Evolutionary conservation across 331 rosid genomes (phyloP).

Genomic region (Malus hybrid): DNA sequence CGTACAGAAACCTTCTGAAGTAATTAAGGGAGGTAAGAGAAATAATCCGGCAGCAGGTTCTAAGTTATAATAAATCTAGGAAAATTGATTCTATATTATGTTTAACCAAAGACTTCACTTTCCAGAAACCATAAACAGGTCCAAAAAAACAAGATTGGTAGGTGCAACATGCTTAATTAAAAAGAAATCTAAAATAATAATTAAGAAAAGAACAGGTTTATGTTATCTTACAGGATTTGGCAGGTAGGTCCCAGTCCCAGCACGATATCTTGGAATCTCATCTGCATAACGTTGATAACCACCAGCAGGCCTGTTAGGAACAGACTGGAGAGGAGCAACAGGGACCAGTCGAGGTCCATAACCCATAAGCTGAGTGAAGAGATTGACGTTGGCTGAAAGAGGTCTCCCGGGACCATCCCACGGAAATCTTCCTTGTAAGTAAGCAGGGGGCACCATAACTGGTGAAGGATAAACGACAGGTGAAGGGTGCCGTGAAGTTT

Average conservation of each 20-base stretch:
- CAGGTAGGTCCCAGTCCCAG: constrained; percentile 96
- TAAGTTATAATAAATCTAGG: neutral
- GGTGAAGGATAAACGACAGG: constrained; percentile 54
- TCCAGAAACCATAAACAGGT: neutral
- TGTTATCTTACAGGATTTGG: constrained; percentile 88
- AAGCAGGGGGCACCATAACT: constrained; percentile 62
- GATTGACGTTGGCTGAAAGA: constrained; percentile 57
- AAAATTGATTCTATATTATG: neutral
- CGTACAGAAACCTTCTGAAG: constrained; percentile 73
- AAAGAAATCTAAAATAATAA: neutral
- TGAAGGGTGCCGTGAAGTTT: constrained; percentile 41
- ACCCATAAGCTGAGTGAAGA: constrained; percentile 48
- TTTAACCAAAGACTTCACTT: neutral
- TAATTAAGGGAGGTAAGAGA: constrained; percentile 2
- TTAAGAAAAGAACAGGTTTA: neutral
- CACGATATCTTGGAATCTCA: constrained; percentile 80
- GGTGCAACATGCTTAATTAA: neutral
- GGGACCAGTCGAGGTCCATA: constrained; percentile 71
- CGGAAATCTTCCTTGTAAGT: constrained; percentile 74
- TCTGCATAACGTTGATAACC: constrained; percentile 67
- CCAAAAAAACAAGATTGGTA: neutral
- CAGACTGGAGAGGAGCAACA: constrained; percentile 61
- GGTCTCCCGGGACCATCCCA: constrained; percentile 99
- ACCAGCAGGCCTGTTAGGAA: constrained; percentile 68
- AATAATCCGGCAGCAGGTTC: constrained; percentile 1